Conservation (phyloP, 2,329 filamentous ascomycete genomes). For the Didymella segeticola region DNA sequence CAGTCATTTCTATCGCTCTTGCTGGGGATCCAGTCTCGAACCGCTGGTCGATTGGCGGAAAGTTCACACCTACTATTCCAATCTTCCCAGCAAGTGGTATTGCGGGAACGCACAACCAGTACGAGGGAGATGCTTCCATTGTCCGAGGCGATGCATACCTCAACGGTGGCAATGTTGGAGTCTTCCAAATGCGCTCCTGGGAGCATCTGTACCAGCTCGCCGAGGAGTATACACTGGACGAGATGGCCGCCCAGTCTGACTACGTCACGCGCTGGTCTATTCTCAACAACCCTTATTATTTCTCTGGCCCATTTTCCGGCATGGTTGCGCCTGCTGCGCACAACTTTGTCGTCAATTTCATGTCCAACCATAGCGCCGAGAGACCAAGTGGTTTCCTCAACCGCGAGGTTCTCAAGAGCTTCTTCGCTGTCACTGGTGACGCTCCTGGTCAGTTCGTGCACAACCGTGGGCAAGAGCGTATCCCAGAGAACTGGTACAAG, state of each 20-base stretch:
- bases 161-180: conserved; percentile 21
- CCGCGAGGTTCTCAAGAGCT: conserved; percentile 26
- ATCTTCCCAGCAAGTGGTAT: conserved; percentile 25
- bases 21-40: conserved; percentile 23
- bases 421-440: conserved; percentile 27
- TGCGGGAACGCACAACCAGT: conserved; percentile 25
- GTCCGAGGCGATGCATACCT: conserved; percentile 27
- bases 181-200: conserved; percentile 28
- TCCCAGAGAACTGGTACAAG: conserved; percentile 31
- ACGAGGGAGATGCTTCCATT: conserved; percentile 29
- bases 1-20: conserved; percentile 20
- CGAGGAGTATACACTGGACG: conserved; percentile 22
- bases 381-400: conserved; percentile 28
- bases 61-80: conserved; percentile 20
- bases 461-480: conserved; percentile 26
- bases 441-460: conserved; percentile 25
- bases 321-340: conserved; percentile 25
- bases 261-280: conserved; percentile 25
- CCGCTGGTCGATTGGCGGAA: conserved; percentile 24
- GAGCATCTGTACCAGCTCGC: conserved; percentile 19
- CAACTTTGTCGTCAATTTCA: conserved; percentile 28
- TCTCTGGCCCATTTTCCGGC: conserved; percentile 26
- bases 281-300: conserved; percentile 27
- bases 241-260: conserved; percentile 22
- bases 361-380: conserved; percentile 31